These are phyloP conservation scores for Cucumis sativus DNA, from an alignment of 306 rosid genomes.

Conservation along the genomic window DNA sequence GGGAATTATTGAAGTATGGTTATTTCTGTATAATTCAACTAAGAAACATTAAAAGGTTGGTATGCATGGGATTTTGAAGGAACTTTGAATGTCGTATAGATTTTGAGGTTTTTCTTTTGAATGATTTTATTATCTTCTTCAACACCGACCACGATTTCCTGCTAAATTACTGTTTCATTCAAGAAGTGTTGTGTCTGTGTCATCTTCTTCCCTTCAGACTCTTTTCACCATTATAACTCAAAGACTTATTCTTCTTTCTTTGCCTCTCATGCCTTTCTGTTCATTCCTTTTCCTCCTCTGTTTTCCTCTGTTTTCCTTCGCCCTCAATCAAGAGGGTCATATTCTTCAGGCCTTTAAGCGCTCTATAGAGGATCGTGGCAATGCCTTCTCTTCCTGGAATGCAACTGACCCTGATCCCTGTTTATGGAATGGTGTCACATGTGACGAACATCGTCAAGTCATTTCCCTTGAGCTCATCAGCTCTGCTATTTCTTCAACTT, in stretches of 20 bases:
- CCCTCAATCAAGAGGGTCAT: constrained; percentile 53
- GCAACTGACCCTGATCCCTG: constrained; percentile 43
- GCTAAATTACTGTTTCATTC: neutral
- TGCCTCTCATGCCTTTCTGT: neutral
- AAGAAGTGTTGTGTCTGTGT: neutral
- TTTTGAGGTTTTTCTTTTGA: no score
- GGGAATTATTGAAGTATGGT: no score
- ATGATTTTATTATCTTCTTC: neutral
- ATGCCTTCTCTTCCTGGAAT: constrained; percentile 52
- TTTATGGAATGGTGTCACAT: constrained; percentile 46
- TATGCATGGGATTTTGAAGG: no score
- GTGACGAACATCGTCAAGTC: constrained; percentile 32
- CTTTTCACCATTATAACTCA: neutral
- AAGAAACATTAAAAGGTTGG: no score
- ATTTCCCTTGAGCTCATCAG: constrained; percentile 38
- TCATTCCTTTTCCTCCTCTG: constrained; percentile 1
- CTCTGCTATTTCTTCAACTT: constrained; percentile 41
- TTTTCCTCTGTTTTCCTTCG: neutral
- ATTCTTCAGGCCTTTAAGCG: constrained; percentile 37
- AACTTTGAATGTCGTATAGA: no score
- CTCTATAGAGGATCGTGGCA: constrained; percentile 38
- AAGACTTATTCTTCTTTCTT: neutral
- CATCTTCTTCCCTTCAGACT: neutral
- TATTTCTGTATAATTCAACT: no score
- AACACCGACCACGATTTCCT: neutral